A percentile compares a stretch with the other conserved stretches of the same genome.
These are phyloP conservation scores for Xerocomellus intermedius DNA, from an alignment of 768 basidiomycete genomes.

Conservation along the genomic window DNA sequence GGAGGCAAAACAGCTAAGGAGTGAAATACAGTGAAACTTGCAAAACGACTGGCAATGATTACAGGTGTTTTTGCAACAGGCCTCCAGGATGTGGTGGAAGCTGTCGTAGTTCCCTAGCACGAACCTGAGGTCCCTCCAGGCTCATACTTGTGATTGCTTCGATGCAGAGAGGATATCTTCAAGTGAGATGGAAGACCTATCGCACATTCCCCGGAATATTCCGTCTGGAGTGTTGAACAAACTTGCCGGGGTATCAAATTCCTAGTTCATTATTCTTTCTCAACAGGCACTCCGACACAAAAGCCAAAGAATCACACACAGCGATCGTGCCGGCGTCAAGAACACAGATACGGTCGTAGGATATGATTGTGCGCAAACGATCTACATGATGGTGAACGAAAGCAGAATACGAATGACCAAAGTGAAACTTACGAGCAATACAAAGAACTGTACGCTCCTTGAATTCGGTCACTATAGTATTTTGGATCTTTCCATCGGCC, in stretches of 20 bases:
- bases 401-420: too few species aligned
- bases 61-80: too few species aligned
- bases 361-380: constrained; percentile 48
- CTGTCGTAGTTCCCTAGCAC: too few species aligned
- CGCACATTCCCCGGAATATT: constrained; percentile 86
- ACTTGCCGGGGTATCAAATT: constrained; percentile 74
- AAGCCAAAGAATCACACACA: constrained; percentile 38
- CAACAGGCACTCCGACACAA: neutral
- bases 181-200: constrained; percentile 70
- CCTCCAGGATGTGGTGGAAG: too few species aligned
- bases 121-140: too few species aligned
- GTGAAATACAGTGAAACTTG: too few species aligned
- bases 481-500: constrained; percentile 88
- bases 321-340: constrained; percentile 78
- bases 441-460: constrained; percentile 80
- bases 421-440: constrained; percentile 37
- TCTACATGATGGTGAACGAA: too few species aligned
- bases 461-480: constrained; percentile 85
- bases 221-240: constrained; percentile 58
- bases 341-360: constrained; percentile 87
- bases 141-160: constrained; percentile 8
- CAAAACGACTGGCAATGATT: too few species aligned
- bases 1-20: too few species aligned
- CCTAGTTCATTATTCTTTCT: constrained; percentile 35
- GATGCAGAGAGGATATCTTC: constrained; percentile 58